Base-by-base conservation (phyloP, 164 flowering plant species). In the Chimonanthus praecox region DNA sequence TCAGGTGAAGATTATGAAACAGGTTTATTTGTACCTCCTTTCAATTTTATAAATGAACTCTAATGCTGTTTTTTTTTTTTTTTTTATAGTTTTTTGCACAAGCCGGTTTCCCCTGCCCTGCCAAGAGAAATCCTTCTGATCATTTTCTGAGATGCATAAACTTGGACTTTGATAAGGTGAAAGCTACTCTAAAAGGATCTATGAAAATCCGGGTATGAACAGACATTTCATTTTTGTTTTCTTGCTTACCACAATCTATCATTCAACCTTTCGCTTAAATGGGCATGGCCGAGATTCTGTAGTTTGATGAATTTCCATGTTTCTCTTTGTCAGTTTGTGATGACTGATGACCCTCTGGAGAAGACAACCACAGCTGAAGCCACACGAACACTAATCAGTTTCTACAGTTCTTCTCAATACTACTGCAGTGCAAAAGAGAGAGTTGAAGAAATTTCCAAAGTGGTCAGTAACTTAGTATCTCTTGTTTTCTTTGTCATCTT, bases 41-140 rank as follows among this genome's bases (percentile, higher is more conserved):
- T 18, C 15, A 11, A 49, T 58, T 54, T 11, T 9, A 61, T 4
- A 45, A 16, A 62, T 6, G 48, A 7, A 10, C 46, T 9, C 58
- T 63, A 47, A 73, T 48, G 13, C 58, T 66, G 9, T 4, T 11
- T 49, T 1, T 63, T 7, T 20, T 20, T 20, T 20, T 20, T 20
- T 72, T 16, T 45, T 7, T 77, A 79, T 85, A 95, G 99, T 95
- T 95, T 84, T 95, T 95, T 76, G 88, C 91, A 58, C 96, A 89
- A 82, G 96, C 94, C 70, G 99, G 99, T 13, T 95, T 93, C 68
- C 98, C 99, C 67, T 95, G 98, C 80, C 99, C 99, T n/a, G 79
- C 98, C 60, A 76, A 93, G 73, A 87, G 97, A 77, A 95, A 95
- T 68, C 98, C 98, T 7, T 92, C 98, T 4, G 98, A 94, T 83